Conservation (phyloP, 805 yeast species). For the Dipodascus albidus region DNA sequence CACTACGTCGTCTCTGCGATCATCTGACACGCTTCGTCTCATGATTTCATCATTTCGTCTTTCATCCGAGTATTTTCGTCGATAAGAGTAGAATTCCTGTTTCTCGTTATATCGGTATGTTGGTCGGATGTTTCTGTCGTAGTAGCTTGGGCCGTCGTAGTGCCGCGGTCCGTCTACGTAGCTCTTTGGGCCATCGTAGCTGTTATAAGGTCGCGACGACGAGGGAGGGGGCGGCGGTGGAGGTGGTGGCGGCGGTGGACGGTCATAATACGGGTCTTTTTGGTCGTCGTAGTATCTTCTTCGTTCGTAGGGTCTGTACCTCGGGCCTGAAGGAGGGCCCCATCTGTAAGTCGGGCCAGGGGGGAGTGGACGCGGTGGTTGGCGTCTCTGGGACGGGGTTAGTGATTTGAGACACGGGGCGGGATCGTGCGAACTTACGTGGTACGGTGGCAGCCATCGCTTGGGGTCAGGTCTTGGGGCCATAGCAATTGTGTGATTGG, state of each 20-base stretch:
- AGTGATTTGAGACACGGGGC: neutral
- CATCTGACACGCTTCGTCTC: neutral
- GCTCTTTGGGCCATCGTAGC: neutral
- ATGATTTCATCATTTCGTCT: neutral
- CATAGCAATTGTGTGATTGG: neutral
- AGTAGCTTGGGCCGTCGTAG: neutral
- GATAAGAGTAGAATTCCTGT: neutral
- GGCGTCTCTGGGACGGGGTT: neutral
- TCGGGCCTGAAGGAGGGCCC: slow-evolving; percentile 1
- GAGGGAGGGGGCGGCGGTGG: neutral
- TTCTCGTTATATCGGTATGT: neutral
- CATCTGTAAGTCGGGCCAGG: neutral
- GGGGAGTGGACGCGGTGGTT: slow-evolving; percentile 1
- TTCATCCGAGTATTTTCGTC: neutral
- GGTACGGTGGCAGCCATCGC: neutral
- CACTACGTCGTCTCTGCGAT: neutral
- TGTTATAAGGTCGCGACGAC: neutral
- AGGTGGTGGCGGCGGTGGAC: neutral
- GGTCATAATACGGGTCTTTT: neutral
- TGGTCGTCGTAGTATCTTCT: neutral
- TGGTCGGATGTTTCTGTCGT: neutral
- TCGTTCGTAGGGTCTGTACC: neutral
- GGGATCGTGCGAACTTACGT: neutral
- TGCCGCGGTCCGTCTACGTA: neutral
- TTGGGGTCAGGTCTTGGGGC: neutral